Evolutionary conservation across 225 moss, liverwort and hornwort genomes (phyloP), one percentile per base, ranked within the genome.

Genomic region (Antitrichia curtipendula): DNA sequence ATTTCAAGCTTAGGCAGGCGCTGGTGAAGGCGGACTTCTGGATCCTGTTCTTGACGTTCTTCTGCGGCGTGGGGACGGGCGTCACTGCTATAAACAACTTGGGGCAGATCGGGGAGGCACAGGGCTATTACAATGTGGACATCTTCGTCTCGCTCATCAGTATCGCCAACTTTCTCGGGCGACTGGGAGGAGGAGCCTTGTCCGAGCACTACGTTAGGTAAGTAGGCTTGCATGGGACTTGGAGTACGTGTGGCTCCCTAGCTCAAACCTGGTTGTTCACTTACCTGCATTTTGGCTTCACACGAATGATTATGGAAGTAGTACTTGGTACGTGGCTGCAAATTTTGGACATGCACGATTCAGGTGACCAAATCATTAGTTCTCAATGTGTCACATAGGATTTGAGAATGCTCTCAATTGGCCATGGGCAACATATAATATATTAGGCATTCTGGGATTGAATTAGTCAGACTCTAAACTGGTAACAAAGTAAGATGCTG

Each of bases 1-100:
- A 98, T 89, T 98, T 98, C 79, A 99, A 95, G 49, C 93, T 99
- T 16, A 49, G 87, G 54, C 90, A 99, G 85, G 95, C 96, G 8
- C 86, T 99, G 1, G 97, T 97, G 71, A 97, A 97, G 85, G 97
- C 97, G 11, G 98, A 99, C 81, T 99, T 97, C 84, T 99, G 98
- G 98, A 90, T 99, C 80, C 77, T 99, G 57, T 97, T 95, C 61
- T 73, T 94, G 72, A 95, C 95, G 17, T 97, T 90, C 58, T 96
- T 97, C 84, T 97, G 97, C 77, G 98, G 96, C 20, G 93, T 95
- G 27, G 98, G 98, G 15, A 96, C 97, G 5, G 96, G 95, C 17
- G 93, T 93, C n/a, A 99, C 97, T 4, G 94, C 89, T 18, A 89
- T 93, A 34, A 97, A 99, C 89, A 99, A 99, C 69, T 40, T 99